Conservation (phyloP, 148 eudicot species). For the Simmondsia chinensis region DNA sequence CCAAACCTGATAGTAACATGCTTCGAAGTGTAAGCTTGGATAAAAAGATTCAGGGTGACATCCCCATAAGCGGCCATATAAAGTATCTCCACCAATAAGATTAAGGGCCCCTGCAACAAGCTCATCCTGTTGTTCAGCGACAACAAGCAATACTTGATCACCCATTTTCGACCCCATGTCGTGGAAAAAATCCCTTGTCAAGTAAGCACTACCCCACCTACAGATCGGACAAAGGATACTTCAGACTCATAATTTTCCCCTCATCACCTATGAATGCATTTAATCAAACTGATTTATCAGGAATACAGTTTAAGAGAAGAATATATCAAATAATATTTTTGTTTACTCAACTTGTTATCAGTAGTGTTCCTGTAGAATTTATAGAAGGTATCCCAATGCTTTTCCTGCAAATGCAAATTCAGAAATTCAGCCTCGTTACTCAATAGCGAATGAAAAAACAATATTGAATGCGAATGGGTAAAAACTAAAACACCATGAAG, state of each 20-base stretch:
- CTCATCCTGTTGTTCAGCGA: constrained; percentile 75
- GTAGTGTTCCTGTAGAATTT: constrained; percentile 92
- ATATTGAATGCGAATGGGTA: too few species aligned
- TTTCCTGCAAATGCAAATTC: constrained; percentile 46
- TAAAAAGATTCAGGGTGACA: constrained; percentile 73
- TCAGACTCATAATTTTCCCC: background rate
- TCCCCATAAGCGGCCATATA: constrained; percentile 93
- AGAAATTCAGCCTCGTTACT: constrained; percentile 7
- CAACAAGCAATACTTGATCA: constrained; percentile 71
- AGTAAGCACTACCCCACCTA: constrained; percentile 97
- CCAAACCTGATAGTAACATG: constrained; percentile 96
- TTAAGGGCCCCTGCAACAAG: constrained; percentile 93
- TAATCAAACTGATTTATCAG: background rate
- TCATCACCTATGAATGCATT: background rate
- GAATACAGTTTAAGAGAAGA: constrained; percentile 3
- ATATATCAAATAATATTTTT: too few species aligned
- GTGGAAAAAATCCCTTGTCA: constrained; percentile 94
- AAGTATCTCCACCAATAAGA: constrained; percentile 86
- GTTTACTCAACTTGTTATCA: constrained; percentile 68
- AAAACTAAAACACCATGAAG: too few species aligned
- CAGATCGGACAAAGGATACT: constrained; percentile 7
- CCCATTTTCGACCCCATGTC: constrained; percentile 92
- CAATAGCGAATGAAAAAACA: too few species aligned
- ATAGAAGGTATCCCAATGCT: constrained; percentile 94
- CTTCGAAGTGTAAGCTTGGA: constrained; percentile 92